A percentile compares a stretch with the other conserved stretches of the same genome.
phyloP scores from a whole-genome alignment of 2,329 filamentous ascomycete species.

The Monosporascus sp. region DNA sequence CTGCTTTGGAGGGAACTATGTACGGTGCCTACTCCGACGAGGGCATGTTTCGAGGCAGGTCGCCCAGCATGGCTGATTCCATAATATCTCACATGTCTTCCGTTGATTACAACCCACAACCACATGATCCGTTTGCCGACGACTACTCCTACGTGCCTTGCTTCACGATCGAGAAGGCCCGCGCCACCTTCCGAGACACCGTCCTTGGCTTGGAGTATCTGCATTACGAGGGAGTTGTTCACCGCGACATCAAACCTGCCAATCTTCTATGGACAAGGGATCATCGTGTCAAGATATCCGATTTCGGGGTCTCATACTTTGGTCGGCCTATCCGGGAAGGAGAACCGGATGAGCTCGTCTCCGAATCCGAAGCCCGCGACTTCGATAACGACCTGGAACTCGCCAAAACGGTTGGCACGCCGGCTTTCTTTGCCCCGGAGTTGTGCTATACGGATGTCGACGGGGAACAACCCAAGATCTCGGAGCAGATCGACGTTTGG shows the following conservation, averaged over 20 bases:
- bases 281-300: slow-evolving; percentile 91
- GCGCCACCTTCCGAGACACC: slow-evolving; percentile 84
- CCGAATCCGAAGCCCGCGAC: slow-evolving; percentile 78
- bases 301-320: slow-evolving; percentile 97
- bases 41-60: slow-evolving; percentile 55
- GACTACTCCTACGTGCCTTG: slow-evolving; percentile 92
- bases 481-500: slow-evolving; percentile 95
- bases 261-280: slow-evolving; percentile 85
- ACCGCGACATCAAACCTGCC: slow-evolving; percentile 81
- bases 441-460: slow-evolving; percentile 82
- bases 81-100: slow-evolving; percentile 66
- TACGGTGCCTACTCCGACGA: slow-evolving; percentile 64
- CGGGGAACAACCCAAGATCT: slow-evolving; percentile 68
- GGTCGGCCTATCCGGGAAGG: slow-evolving; percentile 81
- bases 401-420: slow-evolving; percentile 97
- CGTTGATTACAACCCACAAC: slow-evolving; percentile 50
- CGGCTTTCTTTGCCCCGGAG: slow-evolving; percentile 95
- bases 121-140: slow-evolving; percentile 67
- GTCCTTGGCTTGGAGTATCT: slow-evolving; percentile 91
- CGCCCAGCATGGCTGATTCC: slow-evolving; percentile 76
- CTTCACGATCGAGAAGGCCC: slow-evolving; percentile 78
- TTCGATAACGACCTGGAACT: slow-evolving; percentile 91
- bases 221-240: slow-evolving; percentile 79
- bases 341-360: slow-evolving; percentile 67
- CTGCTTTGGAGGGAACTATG: slow-evolving; percentile 71